phyloP scores from a whole-genome alignment of 345 rosid genomes.

The Populus davidiana region DNA sequence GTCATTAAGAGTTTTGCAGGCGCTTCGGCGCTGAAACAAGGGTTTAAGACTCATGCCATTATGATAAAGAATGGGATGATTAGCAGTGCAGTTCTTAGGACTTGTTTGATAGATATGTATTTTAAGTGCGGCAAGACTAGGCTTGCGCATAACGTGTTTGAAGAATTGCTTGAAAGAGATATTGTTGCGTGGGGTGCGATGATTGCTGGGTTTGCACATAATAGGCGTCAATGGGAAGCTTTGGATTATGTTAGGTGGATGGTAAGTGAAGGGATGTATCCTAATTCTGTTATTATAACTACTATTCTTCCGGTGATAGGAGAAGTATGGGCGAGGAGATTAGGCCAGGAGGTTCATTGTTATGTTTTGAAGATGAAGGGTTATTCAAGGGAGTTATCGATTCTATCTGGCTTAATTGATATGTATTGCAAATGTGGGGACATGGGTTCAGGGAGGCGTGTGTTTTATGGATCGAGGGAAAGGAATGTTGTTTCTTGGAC shows the following conservation, averaged over 20 bases:
- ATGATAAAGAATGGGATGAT: conserved; percentile 64
- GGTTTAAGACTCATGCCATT: conserved; percentile 69
- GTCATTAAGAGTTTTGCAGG: conserved; percentile 84
- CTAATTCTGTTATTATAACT: conserved; percentile 69
- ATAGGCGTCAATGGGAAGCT: conserved; percentile 62
- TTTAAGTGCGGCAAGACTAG: conserved; percentile 72
- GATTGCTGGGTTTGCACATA: conserved; percentile 80
- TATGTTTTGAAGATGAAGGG: conserved; percentile 51
- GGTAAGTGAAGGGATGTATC: conserved; percentile 58
- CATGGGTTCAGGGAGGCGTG: conserved; percentile 61
- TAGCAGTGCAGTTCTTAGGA: conserved; percentile 50
- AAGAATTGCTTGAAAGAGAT: conserved; percentile 63
- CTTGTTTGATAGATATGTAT: conserved; percentile 74
- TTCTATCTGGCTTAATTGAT: conserved; percentile 76
- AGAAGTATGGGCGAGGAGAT: conserved; percentile 44
- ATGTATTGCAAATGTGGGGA: conserved; percentile 87
- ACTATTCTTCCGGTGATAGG: conserved; percentile 69
- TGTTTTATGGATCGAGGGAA: conserved; percentile 57
- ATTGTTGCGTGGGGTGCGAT: conserved; percentile 79
- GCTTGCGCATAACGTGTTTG: conserved; percentile 58
- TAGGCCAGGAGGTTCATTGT: conserved; percentile 77
- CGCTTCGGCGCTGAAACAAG: conserved; percentile 65
- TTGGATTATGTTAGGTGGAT: conserved; percentile 58
- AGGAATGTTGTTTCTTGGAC: conserved; percentile 86
- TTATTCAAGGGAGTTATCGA: conserved; percentile 41